Evolutionary conservation across 1,139 yeast species (phyloP).

Genomic region (Candida sojae): DNA sequence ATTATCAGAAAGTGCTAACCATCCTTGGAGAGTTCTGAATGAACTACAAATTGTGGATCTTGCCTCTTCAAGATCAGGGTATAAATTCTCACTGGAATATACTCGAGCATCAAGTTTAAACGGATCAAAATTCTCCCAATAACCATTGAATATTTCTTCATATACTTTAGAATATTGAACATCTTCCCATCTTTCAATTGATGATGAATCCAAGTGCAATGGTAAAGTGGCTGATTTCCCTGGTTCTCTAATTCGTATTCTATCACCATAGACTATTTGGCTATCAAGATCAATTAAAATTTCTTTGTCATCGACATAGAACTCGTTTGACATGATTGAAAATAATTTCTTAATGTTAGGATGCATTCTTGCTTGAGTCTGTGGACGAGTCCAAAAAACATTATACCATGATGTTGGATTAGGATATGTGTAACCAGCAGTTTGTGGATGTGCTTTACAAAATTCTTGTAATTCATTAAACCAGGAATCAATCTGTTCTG

Average conservation of each 20-base stretch:
- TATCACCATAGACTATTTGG: slow-evolving; percentile 39
- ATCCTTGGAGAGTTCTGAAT: slow-evolving; percentile 51
- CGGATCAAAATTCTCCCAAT: slow-evolving; percentile 51
- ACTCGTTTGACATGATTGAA: slow-evolving; percentile 31
- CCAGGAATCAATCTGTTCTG: slow-evolving; percentile 19
- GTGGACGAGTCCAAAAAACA: slow-evolving; percentile 46
- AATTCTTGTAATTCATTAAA: slow-evolving; percentile 20
- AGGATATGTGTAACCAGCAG: slow-evolving; percentile 32
- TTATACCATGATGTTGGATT: slow-evolving; percentile 30
- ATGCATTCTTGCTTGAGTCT: slow-evolving; percentile 43
- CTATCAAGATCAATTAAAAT: slow-evolving; percentile 27
- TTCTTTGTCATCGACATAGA: slow-evolving; percentile 27
- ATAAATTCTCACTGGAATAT: slow-evolving; percentile 35
- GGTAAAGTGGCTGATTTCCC: slow-evolving; percentile 38
- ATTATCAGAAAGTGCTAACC: slow-evolving; percentile 39
- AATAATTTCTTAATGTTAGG: slow-evolving; percentile 34
- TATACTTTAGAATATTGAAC: slow-evolving; percentile 39
- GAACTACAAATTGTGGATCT: slow-evolving; percentile 34
- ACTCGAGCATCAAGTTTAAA: slow-evolving; percentile 39
- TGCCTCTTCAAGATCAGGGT: slow-evolving; percentile 22
- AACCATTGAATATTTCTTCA: slow-evolving; percentile 39
- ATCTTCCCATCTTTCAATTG: slow-evolving; percentile 41
- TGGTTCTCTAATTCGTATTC: slow-evolving; percentile 44
- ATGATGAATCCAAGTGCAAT: slow-evolving; percentile 49
- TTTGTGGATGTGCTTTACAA: slow-evolving; percentile 27